A percentile compares a stretch with the other conserved stretches of the same genome.
phyloP scores from a whole-genome alignment of 805 yeast species.

The Candida bentonensis region DNA sequence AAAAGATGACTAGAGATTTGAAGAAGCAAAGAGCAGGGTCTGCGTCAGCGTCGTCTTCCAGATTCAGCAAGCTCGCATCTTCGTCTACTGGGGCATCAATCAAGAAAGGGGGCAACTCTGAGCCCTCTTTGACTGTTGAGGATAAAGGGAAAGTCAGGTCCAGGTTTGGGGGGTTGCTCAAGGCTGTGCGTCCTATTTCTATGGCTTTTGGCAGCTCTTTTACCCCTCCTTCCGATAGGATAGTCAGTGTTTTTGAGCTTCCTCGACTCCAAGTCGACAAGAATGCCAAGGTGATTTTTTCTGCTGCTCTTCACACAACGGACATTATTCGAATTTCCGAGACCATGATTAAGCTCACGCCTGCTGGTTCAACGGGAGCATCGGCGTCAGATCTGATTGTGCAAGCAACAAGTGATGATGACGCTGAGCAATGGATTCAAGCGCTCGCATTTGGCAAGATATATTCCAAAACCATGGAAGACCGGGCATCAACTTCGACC shows the following conservation, averaged over 20 bases:
- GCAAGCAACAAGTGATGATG: constrained; percentile 50
- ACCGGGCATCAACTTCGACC: constrained; percentile 17
- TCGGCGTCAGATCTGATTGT: constrained; percentile 23
- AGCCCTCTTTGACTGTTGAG: constrained; percentile 1
- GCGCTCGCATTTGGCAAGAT: constrained; percentile 14
- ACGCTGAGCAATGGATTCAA: constrained; percentile 63
- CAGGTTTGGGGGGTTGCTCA: constrained; percentile 25
- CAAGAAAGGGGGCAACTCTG: background rate
- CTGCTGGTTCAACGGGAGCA: background rate
- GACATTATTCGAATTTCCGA: constrained; percentile 4
- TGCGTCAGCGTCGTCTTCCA: background rate
- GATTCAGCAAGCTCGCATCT: background rate
- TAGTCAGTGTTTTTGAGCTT: constrained; percentile 38
- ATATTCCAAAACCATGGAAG: constrained; percentile 9
- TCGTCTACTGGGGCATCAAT: background rate
- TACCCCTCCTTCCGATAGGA: constrained; percentile 25
- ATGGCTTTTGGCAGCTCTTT: constrained; percentile 19
- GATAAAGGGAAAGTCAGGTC: constrained; percentile 12
- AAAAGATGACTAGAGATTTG: constrained; percentile 10
- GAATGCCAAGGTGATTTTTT: constrained; percentile 3
- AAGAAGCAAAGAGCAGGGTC: constrained; percentile 4
- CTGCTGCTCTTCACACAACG: constrained; percentile 3
- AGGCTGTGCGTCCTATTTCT: constrained; percentile 27
- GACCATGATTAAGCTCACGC: background rate
- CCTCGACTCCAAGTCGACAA: background rate